Conservation (phyloP, 2,329 filamentous ascomycete species). For the Botrytis sinoallii region DNA sequence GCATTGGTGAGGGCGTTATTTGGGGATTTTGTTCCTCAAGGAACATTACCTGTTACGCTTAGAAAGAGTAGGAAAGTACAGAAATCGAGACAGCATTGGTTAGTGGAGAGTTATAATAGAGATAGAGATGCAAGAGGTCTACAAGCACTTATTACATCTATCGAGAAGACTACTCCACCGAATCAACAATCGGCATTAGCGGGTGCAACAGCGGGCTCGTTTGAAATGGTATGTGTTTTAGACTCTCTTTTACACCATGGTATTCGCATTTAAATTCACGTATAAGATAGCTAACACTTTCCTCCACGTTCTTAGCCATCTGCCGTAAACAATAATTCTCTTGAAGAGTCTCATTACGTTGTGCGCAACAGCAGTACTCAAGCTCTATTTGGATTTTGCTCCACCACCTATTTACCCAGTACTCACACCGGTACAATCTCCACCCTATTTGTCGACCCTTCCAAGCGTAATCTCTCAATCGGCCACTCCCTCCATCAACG, state of each 20-base stretch:
- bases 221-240: constrained; percentile 55
- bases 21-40: constrained; percentile 63
- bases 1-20: constrained; percentile 81
- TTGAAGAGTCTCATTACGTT: constrained; percentile 79
- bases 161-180: constrained; percentile 65
- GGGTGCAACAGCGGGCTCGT: constrained; percentile 68
- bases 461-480: constrained; percentile 82
- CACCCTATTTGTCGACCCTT: constrained; percentile 84
- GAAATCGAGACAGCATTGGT: constrained; percentile 91
- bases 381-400: constrained; percentile 86
- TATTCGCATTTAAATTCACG: constrained; percentile 5
- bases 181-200: constrained; percentile 62
- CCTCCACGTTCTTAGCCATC: background rate
- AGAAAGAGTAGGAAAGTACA: constrained; percentile 82
- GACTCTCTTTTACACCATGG: background rate
- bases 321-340: background rate
- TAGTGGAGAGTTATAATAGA: constrained; percentile 84
- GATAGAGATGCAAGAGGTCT: constrained; percentile 72
- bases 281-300: background rate
- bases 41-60: constrained; percentile 68
- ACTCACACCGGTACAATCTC: constrained; percentile 63
- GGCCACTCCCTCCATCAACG: constrained; percentile 85
- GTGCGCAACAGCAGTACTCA: constrained; percentile 92
- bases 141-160: constrained; percentile 68
- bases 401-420: constrained; percentile 74